Evolutionary conservation across 2,329 filamentous ascomycete genomes (phyloP).

Genomic region (Monosporascus cannonballus): DNA sequence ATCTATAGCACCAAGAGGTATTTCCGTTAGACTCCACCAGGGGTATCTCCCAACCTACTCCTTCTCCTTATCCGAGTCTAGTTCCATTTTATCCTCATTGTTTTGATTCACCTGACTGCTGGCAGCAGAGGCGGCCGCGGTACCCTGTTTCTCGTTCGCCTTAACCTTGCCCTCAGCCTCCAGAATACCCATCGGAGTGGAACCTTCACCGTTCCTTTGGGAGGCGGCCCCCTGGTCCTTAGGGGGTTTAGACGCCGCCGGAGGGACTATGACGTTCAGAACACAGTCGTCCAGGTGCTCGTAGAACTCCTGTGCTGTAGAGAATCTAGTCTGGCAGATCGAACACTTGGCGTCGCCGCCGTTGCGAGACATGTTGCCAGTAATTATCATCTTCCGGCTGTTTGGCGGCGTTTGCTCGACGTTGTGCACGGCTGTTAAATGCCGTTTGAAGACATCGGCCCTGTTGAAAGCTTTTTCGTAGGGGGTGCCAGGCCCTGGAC

Average conservation of each 20-base stretch:
- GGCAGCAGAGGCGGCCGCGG: conserved; percentile 8
- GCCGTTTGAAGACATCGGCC: conserved; percentile 92
- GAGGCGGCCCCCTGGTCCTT: conserved; percentile 20
- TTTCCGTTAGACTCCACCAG: neutral
- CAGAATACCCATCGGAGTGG: conserved; percentile 12
- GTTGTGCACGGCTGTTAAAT: conserved; percentile 82
- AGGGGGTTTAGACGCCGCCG: conserved; percentile 26
- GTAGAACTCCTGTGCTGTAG: conserved; percentile 91
- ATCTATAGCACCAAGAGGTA: neutral
- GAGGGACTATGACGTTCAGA: conserved; percentile 51
- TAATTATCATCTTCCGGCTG: conserved; percentile 63
- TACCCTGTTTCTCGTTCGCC: conserved; percentile 8
- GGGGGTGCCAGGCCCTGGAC: conserved; percentile 78
- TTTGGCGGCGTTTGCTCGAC: conserved; percentile 93
- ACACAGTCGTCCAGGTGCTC: conserved; percentile 78
- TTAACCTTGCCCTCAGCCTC: conserved; percentile 18
- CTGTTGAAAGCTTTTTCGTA: conserved; percentile 95
- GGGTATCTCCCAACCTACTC: neutral
- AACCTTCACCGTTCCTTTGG: conserved; percentile 18
- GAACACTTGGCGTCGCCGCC: conserved; percentile 75
- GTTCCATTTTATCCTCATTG: conserved; percentile 23
- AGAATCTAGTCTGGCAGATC: conserved; percentile 75
- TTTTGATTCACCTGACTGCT: conserved; percentile 10
- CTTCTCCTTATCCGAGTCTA: conserved; percentile 23
- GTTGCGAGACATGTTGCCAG: conserved; percentile 22